Evolutionary conservation across 331 rosid species (phyloP), one percentile per base, ranked within the genome.

Genomic region (Ulmus americana): DNA sequence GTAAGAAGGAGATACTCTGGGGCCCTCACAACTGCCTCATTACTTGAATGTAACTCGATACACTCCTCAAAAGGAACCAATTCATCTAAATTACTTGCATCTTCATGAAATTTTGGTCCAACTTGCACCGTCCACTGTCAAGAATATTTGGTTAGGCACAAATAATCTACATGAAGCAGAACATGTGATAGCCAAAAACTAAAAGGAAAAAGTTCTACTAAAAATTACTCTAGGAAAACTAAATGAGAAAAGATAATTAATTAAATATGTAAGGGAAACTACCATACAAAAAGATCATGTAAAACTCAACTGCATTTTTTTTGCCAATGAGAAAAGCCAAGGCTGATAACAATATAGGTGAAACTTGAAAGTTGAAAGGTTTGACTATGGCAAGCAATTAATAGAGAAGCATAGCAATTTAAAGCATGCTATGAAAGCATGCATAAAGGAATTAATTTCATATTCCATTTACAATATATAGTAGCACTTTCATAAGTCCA

Each of bases 11-110:
- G 88, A 82, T 82, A 92, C 64, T 89, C 91, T 0, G 98, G 95
- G 64, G 83, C 84, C 77, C 86, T 85, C 81, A 92, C 85, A 70
- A 92, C 86, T 51, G 84, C 68, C 39, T 68, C 73, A 15, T 83
- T 91, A 69, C 89, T 85, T 65, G 95, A 82, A 79, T 70, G 86
- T 61, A 92, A 71, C 73, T 82, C 92, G 42, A 92, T 85, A 65
- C 95, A 85, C 86, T 89, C 98, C 85, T 92, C 98, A 73, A 92
- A 92, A 57, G 88, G 85, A 73, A 80, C 95, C 82, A 92, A 77
- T 44, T 89, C 97, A 62, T 89, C 90, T 60, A 92, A 76, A 70
- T 92, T 89, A 56, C 81, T 67, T 40, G 95, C 98, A 63, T 79
- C 94, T 81, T 92, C 90, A 67, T 92, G 98, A 81, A 92, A 92